Base-by-base conservation (phyloP, 2,329 filamentous ascomycete species). In the Fusarium sp. region DNA sequence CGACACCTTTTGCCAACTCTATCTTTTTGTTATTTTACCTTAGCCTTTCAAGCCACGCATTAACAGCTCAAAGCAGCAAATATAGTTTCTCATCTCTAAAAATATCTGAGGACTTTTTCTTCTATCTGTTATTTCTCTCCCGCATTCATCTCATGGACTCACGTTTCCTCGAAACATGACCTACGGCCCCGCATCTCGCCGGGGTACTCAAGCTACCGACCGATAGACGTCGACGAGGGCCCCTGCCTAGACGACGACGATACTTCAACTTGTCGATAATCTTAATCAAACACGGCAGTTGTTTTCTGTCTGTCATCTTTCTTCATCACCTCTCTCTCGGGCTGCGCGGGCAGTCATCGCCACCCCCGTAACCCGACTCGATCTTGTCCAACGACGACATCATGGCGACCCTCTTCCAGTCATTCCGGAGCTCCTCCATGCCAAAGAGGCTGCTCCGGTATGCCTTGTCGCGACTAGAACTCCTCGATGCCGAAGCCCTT, bases 361-460 rank as follows among this genome's bases (percentile, higher is more conserved):
- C 54, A 68, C 3, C 56, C 20, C 45, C 37, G 47, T 55, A 48
- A 32, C 28, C 40, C 59, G 54, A 63, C 43, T 47, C 59, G 52
- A 64, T 45, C 56, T 37, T 49, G 45, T 39, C 19, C 28, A 33
- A 56, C 45, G 40, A 67, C 64, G 51, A 64, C 77, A 78, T 64
- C 78, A 94, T 94, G 92, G 89, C 90, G 54, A 89, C 86, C 76
- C 89, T 92, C 77, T 87, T 96, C 75, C 90, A 84, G 79, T 85
- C 84, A 59, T 88, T 89, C 74, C 81, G 83, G 74, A 84, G 80
- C 77, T 88, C 93, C 67, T 92, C 88, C 71, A 93, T 97, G 84
- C 92, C 94, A 81, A 97, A 96, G 86, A 90, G 91, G 78, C 86
- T 98, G 74, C 86, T 98, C 69, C 90, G 93, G 71, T 97, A 96